These are phyloP conservation scores for Rhynchosporium graminicola DNA, from an alignment of 2,329 filamentous ascomycete genomes.

Conservation along the genomic window DNA sequence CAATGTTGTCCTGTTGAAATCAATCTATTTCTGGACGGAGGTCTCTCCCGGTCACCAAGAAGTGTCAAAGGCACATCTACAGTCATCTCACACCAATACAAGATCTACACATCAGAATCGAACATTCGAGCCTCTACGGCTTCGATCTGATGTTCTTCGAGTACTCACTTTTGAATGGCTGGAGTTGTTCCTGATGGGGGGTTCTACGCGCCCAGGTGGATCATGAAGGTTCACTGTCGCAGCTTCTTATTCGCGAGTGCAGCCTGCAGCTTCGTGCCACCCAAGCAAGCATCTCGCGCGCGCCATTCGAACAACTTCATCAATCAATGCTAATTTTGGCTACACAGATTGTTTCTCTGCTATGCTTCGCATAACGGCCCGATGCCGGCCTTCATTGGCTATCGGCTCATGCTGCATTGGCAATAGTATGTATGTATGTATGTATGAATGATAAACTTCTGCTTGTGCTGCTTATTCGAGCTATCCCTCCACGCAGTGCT, in stretches of 20 bases:
- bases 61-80: background rate
- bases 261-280: constrained; percentile 23
- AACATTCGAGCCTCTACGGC: constrained; percentile 7
- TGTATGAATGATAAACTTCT: constrained; percentile 21
- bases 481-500: constrained; percentile 10
- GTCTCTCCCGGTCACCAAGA: constrained; percentile 12
- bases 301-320: constrained; percentile 24
- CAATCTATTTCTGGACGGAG: constrained; percentile 16
- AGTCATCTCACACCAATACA: constrained; percentile 10
- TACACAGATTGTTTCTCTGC: constrained; percentile 25
- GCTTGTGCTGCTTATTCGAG: constrained; percentile 21
- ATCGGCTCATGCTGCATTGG: constrained; percentile 19
- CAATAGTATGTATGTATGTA: constrained; percentile 15
- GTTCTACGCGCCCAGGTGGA: constrained; percentile 17
- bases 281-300: constrained; percentile 27
- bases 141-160: background rate
- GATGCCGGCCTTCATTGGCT: constrained; percentile 24
- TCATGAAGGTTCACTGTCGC: constrained; percentile 9
- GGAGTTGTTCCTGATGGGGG: background rate
- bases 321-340: constrained; percentile 30
- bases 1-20: constrained; percentile 12
- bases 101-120: background rate
- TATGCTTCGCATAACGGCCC: constrained; percentile 23
- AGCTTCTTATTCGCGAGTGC: constrained; percentile 21
- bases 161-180: constrained; percentile 4